Evolutionary conservation across 2,329 filamentous ascomycete genomes (phyloP).

Genomic region (Arthrobotrys sinensis): DNA sequence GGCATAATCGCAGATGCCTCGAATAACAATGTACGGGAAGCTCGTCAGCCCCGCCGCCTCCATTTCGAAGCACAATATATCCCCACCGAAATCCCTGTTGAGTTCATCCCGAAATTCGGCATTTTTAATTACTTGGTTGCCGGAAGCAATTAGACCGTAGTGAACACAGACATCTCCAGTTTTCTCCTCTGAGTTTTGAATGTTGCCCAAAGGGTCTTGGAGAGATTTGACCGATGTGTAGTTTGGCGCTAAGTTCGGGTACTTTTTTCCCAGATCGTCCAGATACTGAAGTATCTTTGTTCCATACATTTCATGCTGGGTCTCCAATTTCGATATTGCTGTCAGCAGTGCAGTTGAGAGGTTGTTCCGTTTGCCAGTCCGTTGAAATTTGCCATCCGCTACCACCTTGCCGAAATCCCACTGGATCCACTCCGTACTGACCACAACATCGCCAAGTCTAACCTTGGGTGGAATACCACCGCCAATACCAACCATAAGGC

Average conservation of each 20-base stretch:
- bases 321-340: neutral
- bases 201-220: too few relatives aligned
- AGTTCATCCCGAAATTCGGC: slow-evolving; percentile 17
- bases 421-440: slow-evolving; percentile 11
- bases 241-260: too few relatives aligned
- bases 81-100: slow-evolving; percentile 1
- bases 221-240: too few relatives aligned
- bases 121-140: slow-evolving; percentile 31
- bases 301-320: too few relatives aligned
- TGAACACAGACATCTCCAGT: slow-evolving; percentile 34
- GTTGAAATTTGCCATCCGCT: neutral
- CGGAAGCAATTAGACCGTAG: slow-evolving; percentile 37
- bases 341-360: slow-evolving; percentile 20
- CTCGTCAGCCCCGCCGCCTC: slow-evolving; percentile 32
- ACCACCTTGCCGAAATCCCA: slow-evolving; percentile 14
- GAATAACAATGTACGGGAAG: slow-evolving; percentile 35
- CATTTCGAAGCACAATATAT: slow-evolving; percentile 25
- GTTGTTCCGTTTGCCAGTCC: slow-evolving; percentile 6
- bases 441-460: slow-evolving; percentile 35
- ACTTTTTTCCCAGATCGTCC: too few relatives aligned
- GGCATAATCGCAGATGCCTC: slow-evolving; percentile 38
- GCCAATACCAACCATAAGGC: slow-evolving; percentile 70
- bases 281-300: too few relatives aligned
- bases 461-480: slow-evolving; percentile 63
- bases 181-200: slow-evolving; percentile 27